Base-by-base conservation (phyloP, 305 asterid genomes). In the Striga hermonthica region DNA sequence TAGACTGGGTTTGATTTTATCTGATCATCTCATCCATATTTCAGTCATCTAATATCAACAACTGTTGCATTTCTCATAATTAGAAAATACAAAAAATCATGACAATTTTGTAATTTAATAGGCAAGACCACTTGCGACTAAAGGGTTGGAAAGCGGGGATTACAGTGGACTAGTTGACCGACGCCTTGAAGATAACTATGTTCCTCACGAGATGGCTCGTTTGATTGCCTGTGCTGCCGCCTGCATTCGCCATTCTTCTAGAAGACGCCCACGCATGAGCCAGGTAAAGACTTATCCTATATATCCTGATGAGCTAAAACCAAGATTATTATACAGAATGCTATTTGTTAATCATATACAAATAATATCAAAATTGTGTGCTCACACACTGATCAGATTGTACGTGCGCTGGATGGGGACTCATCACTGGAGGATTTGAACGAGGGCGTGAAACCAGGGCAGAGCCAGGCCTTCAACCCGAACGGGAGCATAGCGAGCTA, bases 221-320 rank as follows among this genome's bases (percentile, higher is more conserved):
- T 75, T 88, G 87, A 87, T 83, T 60, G 93, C 93, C 35, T 88
- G 92, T 62, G 88, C 89, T 37, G 95, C 95, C 79, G 92, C 90
- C 54, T 81, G 88, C 68, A 86, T 87, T 45, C 95, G 95, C 15
- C 93, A 85, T 72, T 85, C 95, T 9, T 81, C 95, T 14, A 79
- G 69, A 58, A 88, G 90, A 39, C 81, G 95, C 13, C 95, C 93
- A 44, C 65, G 82, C 62, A 81, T 88, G 95, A 85, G 88, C 74
- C 95, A 88, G 84, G 95, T 85, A 47, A 0, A 5, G 36, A 15
- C 37, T 35, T 43, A 8, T 11, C 16, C n/a, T 12, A n/a, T 45
- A 45, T 45, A 45, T 14, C 50, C 50, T 6, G n/a, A n/a, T n/a
- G n/a, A n/a, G 1, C 31, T 22, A 22, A 22, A 22, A 22, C 2